Evolutionary conservation across 495 filamentous ascomycete genomes (phyloP).

Genomic region (Parachaetomium inaequale): DNA sequence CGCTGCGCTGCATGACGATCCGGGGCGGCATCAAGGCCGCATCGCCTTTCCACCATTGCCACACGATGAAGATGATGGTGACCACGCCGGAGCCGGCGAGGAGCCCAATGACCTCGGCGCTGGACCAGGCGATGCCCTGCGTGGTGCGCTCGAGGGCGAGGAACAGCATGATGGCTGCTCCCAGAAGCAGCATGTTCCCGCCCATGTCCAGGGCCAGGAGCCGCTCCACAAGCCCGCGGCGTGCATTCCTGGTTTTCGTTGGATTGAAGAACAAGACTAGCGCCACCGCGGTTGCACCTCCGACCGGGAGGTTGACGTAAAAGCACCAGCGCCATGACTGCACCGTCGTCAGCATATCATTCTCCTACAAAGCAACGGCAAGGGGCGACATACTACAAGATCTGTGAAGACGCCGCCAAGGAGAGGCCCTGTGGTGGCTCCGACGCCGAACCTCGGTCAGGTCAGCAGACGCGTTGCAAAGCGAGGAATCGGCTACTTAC

Average conservation of each 20-base stretch:
- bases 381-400: constrained; percentile 25
- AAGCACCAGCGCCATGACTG: constrained; percentile 54
- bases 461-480: constrained; percentile 40
- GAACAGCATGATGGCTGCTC: constrained; percentile 43
- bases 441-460: constrained; percentile 34
- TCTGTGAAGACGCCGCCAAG: constrained; percentile 56
- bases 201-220: constrained; percentile 46
- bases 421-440: constrained; percentile 40
- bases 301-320: constrained; percentile 51
- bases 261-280: constrained; percentile 43
- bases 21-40: constrained; percentile 36
- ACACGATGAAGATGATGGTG: constrained; percentile 15
- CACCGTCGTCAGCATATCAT: not conserved
- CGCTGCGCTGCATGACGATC: constrained; percentile 55
- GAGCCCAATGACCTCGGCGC: constrained; percentile 29
- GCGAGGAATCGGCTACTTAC: constrained; percentile 22
- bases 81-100: constrained; percentile 43
- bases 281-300: constrained; percentile 33
- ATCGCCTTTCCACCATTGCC: constrained; percentile 21
- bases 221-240: constrained; percentile 23
- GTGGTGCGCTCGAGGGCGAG: constrained; percentile 51
- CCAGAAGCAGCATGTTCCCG: constrained; percentile 46
- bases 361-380: not conserved
- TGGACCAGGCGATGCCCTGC: constrained; percentile 42
- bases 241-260: constrained; percentile 24